Conservation (phyloP, 2,329 filamentous ascomycete genomes). For the Neopestalotiopsis clavispora region DNA sequence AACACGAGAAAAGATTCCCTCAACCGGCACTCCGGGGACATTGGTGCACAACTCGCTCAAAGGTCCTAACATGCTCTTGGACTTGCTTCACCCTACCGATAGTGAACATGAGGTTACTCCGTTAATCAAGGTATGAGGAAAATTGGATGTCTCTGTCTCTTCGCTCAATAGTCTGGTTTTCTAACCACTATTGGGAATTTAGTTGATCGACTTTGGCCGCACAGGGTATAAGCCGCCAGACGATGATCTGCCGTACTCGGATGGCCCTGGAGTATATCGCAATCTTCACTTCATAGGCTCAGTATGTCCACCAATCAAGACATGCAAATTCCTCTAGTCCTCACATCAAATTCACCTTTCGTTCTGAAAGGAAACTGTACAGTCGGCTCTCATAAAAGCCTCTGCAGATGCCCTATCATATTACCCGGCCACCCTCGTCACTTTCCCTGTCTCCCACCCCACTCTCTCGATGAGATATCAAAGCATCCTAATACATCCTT, state of each 20-base stretch:
- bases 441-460: not conserved
- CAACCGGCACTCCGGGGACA: not conserved
- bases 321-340: too few relatives aligned
- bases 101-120: not conserved
- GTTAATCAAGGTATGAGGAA: not conserved
- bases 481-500: not conserved
- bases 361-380: too few relatives aligned
- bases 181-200: not conserved
- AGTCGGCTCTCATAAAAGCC: not conserved
- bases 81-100: not conserved
- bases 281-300: not conserved
- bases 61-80: not conserved
- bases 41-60: not conserved
- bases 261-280: not conserved
- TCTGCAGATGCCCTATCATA: too few relatives aligned
- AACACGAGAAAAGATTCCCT: not conserved
- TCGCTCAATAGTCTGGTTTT: not conserved
- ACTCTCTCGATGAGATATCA: not conserved
- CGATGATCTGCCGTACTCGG: not conserved
- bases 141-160: too few relatives aligned
- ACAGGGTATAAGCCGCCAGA: not conserved
- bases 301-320: not conserved
- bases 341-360: too few relatives aligned
- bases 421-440: too few relatives aligned
- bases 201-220: conserved; percentile 10